phyloP scores from a whole-genome alignment of 1,139 yeast genomes.

The Saccharomyces hybrid region DNA sequence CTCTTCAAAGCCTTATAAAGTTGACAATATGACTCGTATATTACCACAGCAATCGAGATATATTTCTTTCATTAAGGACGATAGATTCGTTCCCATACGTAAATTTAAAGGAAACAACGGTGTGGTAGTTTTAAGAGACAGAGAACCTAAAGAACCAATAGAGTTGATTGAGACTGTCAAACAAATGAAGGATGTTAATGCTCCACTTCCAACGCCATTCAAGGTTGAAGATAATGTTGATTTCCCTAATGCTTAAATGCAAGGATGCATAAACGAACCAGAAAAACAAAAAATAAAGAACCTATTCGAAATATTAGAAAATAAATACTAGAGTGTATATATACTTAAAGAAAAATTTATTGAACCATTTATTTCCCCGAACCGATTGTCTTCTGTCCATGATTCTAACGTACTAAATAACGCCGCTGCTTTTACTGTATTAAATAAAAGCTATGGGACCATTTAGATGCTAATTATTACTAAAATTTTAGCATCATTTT shows the following conservation, averaged over 20 bases:
- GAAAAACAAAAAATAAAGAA: background rate
- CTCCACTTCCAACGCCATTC: constrained; percentile 88
- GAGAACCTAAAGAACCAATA: constrained; percentile 55
- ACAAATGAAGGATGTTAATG: constrained; percentile 73
- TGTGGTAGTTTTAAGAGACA: constrained; percentile 70
- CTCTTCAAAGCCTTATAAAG: constrained; percentile 55
- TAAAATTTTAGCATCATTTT: background rate
- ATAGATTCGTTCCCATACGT: constrained; percentile 77
- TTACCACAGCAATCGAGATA: constrained; percentile 85
- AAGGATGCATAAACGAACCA: background rate
- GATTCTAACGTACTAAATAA: background rate
- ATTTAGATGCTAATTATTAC: background rate
- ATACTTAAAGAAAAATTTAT: background rate
- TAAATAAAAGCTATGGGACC: background rate
- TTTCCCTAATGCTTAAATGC: constrained; percentile 9
- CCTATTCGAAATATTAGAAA: background rate
- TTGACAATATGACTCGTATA: constrained; percentile 78
- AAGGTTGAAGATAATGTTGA: constrained; percentile 30
- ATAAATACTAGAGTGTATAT: background rate
- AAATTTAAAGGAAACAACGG: constrained; percentile 75
- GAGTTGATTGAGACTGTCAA: constrained; percentile 77
- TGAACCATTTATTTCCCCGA: background rate
- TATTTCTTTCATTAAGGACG: constrained; percentile 67
- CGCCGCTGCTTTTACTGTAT: background rate
- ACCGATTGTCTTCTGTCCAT: background rate